Evolutionary conservation across 352 stramenopile genomes (phyloP), one percentile per base, ranked within the genome.

Genomic region (Phytophthora cryptogea): DNA sequence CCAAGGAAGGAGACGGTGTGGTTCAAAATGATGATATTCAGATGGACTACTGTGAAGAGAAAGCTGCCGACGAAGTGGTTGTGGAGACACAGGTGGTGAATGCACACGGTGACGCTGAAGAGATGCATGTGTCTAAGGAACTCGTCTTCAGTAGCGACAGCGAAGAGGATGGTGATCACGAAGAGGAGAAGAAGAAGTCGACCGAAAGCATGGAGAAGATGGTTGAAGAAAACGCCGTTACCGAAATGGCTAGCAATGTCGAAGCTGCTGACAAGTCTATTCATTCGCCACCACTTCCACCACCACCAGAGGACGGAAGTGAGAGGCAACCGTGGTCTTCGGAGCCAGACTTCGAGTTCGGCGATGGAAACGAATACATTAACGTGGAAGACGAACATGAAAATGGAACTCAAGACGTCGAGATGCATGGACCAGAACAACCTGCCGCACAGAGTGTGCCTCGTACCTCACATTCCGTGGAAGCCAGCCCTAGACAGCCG

Each of bases 131-230:
- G 9, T 72, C 57, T 1, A 81, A 82, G 57, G 48, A 73, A n/a
- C 46, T 83, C 14, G 47, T 62, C 2, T 83, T 82, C 20, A 72
- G 48, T 20, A 80, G 72, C 48, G 72, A 83, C 37, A 83, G 57
- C 17, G 69, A 78, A 10, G 49, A 46, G 13, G 37, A 70, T 2
- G 54, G 20, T 23, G 20, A 23, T 23, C 20, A 66, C 10, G 67
- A 78, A 7, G 44, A 59, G 8, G 51, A 71, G 39, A 31, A 66
- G 8, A 62, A 60, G 20, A 46, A 75, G 17, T 41, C 54, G 33
- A 45, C 57, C 33, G 41, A 66, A 41, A 28, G 13, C 3, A 41
- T 63, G 3, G 31, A 3, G 40, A 11, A 43, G 14, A 43, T 40
- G 10, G 16, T 36, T 41, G 63, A 62, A 28, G 37, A 66, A 47